These are phyloP conservation scores for Tillandsia leiboldiana DNA, from an alignment of 176 grass and related monocot genomes.

Conservation along the genomic window DNA sequence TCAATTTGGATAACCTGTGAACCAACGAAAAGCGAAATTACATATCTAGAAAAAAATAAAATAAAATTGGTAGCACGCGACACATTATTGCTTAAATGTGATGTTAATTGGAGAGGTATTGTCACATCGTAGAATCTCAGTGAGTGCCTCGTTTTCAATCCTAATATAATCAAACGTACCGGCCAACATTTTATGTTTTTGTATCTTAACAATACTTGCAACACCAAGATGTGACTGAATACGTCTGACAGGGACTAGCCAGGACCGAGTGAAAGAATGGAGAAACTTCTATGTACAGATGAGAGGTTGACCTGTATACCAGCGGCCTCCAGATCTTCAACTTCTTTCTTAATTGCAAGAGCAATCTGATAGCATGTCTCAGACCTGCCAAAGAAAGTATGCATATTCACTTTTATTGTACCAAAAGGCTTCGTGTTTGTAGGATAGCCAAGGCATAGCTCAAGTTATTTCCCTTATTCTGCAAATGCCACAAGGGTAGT, in stretches of 20 bases:
- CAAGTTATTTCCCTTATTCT: no score
- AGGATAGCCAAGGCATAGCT: no score
- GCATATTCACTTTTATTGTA: no score
- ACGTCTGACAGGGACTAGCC: no score
- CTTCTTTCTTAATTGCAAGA: slow-evolving; percentile 94
- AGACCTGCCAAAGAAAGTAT: slow-evolving; percentile 31
- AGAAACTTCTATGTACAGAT: not conserved
- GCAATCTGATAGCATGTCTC: slow-evolving; percentile 99
- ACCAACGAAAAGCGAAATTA: slow-evolving; percentile 10
- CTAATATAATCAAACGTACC: no score
- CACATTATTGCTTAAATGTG: not conserved
- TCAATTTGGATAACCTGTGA: slow-evolving; percentile 95
- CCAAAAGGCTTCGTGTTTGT: no score
- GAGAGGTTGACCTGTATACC: slow-evolving; percentile 64
- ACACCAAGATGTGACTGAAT: no score
- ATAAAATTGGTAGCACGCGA: slow-evolving; percentile 3
- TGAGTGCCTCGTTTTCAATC: no score
- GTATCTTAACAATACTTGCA: no score
- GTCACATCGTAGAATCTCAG: not conserved
- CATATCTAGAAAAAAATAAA: not conserved
- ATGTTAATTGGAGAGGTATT: not conserved
- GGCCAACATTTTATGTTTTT: no score
- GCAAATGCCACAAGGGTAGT: no score
- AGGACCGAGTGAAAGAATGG: no score
- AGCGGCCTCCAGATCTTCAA: slow-evolving; percentile 78